Evolutionary conservation across 202 grass and related monocot species (phyloP).

Genomic region (Panicum virgatum): DNA sequence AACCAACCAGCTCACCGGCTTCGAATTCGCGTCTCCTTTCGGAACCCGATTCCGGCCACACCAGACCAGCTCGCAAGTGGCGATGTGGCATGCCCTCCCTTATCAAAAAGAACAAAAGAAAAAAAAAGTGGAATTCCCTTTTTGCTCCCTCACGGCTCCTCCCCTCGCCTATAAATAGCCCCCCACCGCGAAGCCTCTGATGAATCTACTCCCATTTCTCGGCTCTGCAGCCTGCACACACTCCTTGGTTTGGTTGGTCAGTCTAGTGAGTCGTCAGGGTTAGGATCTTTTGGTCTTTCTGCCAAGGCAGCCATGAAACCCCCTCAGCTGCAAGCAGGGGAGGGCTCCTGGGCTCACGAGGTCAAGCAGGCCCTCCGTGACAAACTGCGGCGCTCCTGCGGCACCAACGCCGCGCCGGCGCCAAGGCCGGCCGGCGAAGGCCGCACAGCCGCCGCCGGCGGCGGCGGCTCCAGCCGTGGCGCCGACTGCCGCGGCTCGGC

Average conservation of each 20-base stretch:
- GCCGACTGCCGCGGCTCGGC: slow-evolving; percentile 52
- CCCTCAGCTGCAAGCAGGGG: slow-evolving; percentile 64
- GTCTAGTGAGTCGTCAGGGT: not conserved
- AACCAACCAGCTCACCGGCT: not conserved
- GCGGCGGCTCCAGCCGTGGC: slow-evolving; percentile 39
- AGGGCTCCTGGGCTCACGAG: slow-evolving; percentile 66
- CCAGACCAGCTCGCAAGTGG: slow-evolving; percentile 5
- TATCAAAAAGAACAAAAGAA: too few relatives aligned
- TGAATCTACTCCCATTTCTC: slow-evolving; percentile 49
- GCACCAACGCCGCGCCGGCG: slow-evolving; percentile 21
- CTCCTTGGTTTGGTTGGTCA: not conserved
- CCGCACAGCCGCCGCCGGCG: not conserved
- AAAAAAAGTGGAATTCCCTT: slow-evolving; percentile 1
- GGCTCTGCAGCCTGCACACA: slow-evolving; percentile 5
- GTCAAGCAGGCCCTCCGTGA: slow-evolving; percentile 80
- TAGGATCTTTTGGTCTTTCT: slow-evolving; percentile 8
- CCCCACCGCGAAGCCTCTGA: slow-evolving; percentile 30
- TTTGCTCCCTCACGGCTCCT: not conserved
- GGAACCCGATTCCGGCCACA: slow-evolving; percentile 30
- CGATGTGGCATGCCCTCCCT: not conserved
- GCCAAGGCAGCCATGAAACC: slow-evolving; percentile 41
- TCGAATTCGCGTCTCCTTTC: slow-evolving; percentile 32
- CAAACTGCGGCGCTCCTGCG: slow-evolving; percentile 62
- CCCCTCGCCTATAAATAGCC: slow-evolving; percentile 59
- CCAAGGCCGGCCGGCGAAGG: slow-evolving; percentile 21